These are phyloP conservation scores for Aschersonia sp. DNA, from an alignment of 2,329 filamentous ascomycete genomes.

Conservation along the genomic window DNA sequence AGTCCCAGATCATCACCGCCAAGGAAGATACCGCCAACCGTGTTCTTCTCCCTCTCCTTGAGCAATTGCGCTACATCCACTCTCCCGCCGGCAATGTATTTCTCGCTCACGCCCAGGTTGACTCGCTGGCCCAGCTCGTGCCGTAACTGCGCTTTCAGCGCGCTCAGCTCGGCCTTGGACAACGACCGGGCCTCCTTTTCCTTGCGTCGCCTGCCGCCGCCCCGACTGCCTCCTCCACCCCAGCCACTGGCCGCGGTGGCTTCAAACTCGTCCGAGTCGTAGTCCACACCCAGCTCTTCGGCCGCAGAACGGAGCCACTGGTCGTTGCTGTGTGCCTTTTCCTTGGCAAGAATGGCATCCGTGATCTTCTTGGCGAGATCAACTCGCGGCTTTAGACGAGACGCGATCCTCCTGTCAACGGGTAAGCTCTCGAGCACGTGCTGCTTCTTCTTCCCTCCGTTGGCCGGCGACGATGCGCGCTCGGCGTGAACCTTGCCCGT, in stretches of 20 bases:
- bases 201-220: conserved; percentile 58
- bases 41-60: conserved; percentile 38
- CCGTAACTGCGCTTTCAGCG: conserved; percentile 57
- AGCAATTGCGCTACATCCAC: conserved; percentile 68
- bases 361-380: conserved; percentile 76
- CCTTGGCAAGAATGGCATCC: conserved; percentile 71
- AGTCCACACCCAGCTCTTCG: conserved; percentile 86
- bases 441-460: conserved; percentile 10
- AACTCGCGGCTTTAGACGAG: conserved; percentile 62
- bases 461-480: conserved; percentile 28
- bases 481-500: conserved; percentile 75
- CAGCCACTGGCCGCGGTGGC: conserved; percentile 55
- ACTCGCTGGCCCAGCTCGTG: conserved; percentile 57
- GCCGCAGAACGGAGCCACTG: conserved; percentile 73
- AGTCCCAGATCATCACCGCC: conserved; percentile 25
- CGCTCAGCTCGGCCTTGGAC: conserved; percentile 59
- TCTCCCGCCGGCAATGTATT: conserved; percentile 69
- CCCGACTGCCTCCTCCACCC: conserved; percentile 49
- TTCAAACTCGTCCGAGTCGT: conserved; percentile 78
- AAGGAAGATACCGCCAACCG: conserved; percentile 17
- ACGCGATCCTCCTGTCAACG: conserved; percentile 65
- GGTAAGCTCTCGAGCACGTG: conserved; percentile 70
- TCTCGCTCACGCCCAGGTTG: conserved; percentile 78
- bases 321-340: conserved; percentile 72
- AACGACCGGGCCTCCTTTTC: conserved; percentile 54